Evolutionary conservation across 768 basidiomycete genomes (phyloP), one percentile per base, ranked within the genome.

Genomic region (Vararia minispora): DNA sequence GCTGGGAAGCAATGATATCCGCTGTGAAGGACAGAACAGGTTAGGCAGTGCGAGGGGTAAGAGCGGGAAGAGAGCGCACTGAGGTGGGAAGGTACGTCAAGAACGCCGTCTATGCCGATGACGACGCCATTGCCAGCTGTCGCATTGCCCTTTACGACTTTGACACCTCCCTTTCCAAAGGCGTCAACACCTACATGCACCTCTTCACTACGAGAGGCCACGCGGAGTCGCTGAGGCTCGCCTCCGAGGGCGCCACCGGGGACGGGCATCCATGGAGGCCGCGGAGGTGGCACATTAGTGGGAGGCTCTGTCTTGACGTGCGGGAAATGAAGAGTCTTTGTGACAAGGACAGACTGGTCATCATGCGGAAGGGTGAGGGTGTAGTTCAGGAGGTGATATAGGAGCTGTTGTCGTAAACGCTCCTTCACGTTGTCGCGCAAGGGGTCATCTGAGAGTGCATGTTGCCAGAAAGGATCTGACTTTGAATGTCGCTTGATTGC

Each of bases 361-460:
- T n/a, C n/a, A 4, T 66, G 59, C 21, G 74, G 65, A 12, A 66
- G 41, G 14, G 68, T 50, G 22, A 95, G 54, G 5, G 83, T 74
- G 56, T 76, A 76, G 58, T 98, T 95, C 48, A 98, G 67, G 31
- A 97, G 60, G 58, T 98, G 95, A 56, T 98, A 98, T 52, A 97
- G 79, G 37, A 99, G 69, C 52, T 92, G 82, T 52, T 95, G 91
- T 37, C 94, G 72, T 31, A 98, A 72, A 42, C 74, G 64, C 51
- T 85, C 78, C 41, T 88, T 74, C 22, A 91, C 64, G 56, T 97
- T 97, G 60, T 92, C 91, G 17, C 66, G 67, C 26, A 74, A 51
- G 16, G 49, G 38, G 35, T 68, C 60, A 40, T 65, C 62, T 14
- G 65, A 55, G 18, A 73, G 47, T 26, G 57, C 55, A 33, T 29